These are phyloP conservation scores for Hypomyces rosellus DNA, from an alignment of 2,329 filamentous ascomycete species.

Conservation along the genomic window DNA sequence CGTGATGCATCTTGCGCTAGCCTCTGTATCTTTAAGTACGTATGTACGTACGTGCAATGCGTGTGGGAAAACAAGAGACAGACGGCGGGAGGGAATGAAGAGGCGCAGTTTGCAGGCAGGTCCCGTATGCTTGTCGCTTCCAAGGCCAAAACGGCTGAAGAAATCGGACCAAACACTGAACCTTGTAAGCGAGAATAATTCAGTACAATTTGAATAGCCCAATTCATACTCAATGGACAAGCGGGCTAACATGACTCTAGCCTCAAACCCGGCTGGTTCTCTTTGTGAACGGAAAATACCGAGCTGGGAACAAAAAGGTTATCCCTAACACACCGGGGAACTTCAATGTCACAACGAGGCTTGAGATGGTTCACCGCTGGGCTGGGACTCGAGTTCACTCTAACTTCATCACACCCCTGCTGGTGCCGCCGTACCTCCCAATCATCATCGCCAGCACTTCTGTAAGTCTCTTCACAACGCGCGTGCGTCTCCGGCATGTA, in stretches of 20 bases:
- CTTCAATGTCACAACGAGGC: slow-evolving; percentile 6
- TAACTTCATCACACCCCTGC: slow-evolving; percentile 2
- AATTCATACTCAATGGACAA: too few relatives aligned
- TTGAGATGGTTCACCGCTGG: slow-evolving; percentile 12
- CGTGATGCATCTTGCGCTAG: background rate
- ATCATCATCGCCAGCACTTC: slow-evolving; percentile 2
- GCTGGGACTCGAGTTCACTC: slow-evolving; percentile 4
- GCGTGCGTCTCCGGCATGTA: slow-evolving; percentile 1
- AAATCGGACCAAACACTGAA: too few relatives aligned
- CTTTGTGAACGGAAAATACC: slow-evolving; percentile 7
- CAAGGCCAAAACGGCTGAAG: too few relatives aligned
- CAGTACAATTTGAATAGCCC: too few relatives aligned
- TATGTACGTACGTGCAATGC: background rate
- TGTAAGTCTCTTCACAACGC: background rate
- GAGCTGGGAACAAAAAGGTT: background rate
- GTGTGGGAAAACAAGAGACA: background rate
- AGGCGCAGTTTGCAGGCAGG: too few relatives aligned
- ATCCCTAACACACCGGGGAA: slow-evolving; percentile 8
- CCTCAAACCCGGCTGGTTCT: background rate
- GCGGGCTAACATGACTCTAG: background rate
- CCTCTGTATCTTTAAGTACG: background rate
- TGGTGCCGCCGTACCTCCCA: slow-evolving; percentile 2
- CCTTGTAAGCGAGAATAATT: too few relatives aligned
- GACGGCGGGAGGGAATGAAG: background rate
- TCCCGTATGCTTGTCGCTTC: too few relatives aligned